Base-by-base conservation (phyloP, 345 rosid species). In the Ricinus communis region DNA sequence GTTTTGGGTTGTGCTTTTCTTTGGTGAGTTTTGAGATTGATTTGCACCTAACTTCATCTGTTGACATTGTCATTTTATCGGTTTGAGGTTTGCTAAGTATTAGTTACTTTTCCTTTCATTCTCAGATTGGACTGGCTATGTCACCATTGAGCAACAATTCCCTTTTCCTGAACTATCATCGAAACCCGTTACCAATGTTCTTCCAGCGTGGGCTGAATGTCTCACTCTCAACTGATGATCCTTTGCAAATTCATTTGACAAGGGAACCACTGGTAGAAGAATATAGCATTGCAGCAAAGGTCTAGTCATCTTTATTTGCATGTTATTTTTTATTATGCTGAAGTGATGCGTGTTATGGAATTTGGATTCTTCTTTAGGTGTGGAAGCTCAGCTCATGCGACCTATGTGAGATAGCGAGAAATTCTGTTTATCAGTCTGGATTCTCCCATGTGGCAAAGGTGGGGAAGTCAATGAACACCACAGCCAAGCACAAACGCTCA, bases 81-180 rank as follows among this genome's bases (percentile, higher is more conserved):
- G 16, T 55, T 8, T 43, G n/a, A n/a, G 13, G 30, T 5, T 54
- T 52, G 19, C 11, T 43, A 46, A 56, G 54, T 55, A 47, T 25
- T n/a, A 52, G 43, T 41, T 43, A 19, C 21, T 3, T 10, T 30
- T 5, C 40, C 18, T 10, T 41, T 5, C 33, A 64, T 36, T 45
- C 28, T 69, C 79, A 85, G 88, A 33, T 85, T 75, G 85, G 85
- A 65, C 71, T 85, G 77, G 78, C 88, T 19, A 78, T 85, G 84
- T 85, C 86, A 62, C 88, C 88, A n/a, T 57, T 82, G 70, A 82
- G 86, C 86, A 85, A 85, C 56, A 85, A 85, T 77, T 85, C 85
- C 66, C 84, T 85, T 75, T 85, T 85, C 71, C 79, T 85, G 71
- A 82, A 85, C 66, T 79, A 81, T 66, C 85, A 85, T 75, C 85